Base-by-base conservation (phyloP, 169 alveolate genomes). In the Cardiosporidium cionae region DNA sequence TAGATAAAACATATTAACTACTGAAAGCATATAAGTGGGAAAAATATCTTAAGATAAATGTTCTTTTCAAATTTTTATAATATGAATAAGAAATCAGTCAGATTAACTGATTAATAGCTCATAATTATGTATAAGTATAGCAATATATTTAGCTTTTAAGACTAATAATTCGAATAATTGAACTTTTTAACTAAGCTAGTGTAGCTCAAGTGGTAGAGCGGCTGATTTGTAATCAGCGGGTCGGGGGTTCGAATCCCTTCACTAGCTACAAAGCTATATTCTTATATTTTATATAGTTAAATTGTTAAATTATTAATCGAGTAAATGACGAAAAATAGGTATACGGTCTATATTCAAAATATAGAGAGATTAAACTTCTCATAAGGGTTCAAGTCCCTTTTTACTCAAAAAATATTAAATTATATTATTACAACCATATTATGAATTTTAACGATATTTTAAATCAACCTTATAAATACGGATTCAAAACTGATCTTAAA, bases 401-500 rank as follows among this genome's bases (percentile, higher is more conserved):
- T n/a, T n/a, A n/a, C n/a, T n/a, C n/a, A n/a, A 93, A 85, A 87
- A 92, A 91, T 90, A 92, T 94, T 93, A 89, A 90, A 87, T 94
- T 87, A 86, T 94, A 94, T 44, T 44, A 16, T 44, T 44, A 44
- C 16, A 16, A 44, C n/a, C n/a, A 44, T 44, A n/a, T 44, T 16
- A 44, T 44, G 58, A 44, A 44, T 44, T 44, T 44, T 44, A 44
- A 44, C 16, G 27, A 44, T 16, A 16, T 44, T 16, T 44, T 44
- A 44, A 44, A 44, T 44, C 16, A 44, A 44, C 58, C 58, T 44
- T 44, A 44, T 44, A 44, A 44, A 44, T 44, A 44, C n/a, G 58
- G 58, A 16, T 44, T 44, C n/a, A 44, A 44, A 44, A 44, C 58
- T 16, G n/a, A 44, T 44, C 16, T 44, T 44, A 44, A 44, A 44